Conservation (phyloP, 2,329 filamentous ascomycete genomes). For the Metarhizium robertsii region DNA sequence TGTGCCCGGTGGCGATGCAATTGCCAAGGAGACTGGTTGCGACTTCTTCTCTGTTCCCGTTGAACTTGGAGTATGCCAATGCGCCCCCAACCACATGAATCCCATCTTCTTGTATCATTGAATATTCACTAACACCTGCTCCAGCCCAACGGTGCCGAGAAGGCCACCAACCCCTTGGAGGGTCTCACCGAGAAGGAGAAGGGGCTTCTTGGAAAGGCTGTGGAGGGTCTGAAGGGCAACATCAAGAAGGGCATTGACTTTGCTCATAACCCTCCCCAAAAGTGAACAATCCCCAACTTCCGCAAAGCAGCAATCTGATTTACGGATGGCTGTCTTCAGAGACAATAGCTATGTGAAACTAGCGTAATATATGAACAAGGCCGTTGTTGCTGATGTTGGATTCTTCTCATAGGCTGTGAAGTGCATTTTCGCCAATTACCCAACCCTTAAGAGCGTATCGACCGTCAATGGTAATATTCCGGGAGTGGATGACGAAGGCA, state of each 20-base stretch:
- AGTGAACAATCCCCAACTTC: conserved; percentile 47
- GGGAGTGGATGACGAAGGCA: not conserved
- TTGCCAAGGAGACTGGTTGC: conserved; percentile 71
- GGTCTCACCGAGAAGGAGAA: conserved; percentile 80
- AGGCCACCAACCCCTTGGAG: conserved; percentile 70
- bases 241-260: conserved; percentile 92
- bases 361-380: conserved; percentile 26
- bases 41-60: conserved; percentile 97
- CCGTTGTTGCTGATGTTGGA: conserved; percentile 26
- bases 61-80: conserved; percentile 76
- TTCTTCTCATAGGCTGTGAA: conserved; percentile 28
- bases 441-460: not conserved
- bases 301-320: conserved; percentile 18
- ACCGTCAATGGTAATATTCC: not conserved
- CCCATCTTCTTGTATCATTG: not conserved
- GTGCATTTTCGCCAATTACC: conserved; percentile 11
- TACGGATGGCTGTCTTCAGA: conserved; percentile 16
- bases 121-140: conserved; percentile 19
- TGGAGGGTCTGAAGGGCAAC: conserved; percentile 79
- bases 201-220: conserved; percentile 67
- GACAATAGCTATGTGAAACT: conserved; percentile 23
- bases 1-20: conserved; percentile 75
- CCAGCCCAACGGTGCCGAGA: conserved; percentile 75
- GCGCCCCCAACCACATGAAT: not conserved
- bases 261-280: conserved; percentile 77